Evolutionary conservation across 441 rosid genomes (phyloP).

Genomic region (Dalechampia spathulata): DNA sequence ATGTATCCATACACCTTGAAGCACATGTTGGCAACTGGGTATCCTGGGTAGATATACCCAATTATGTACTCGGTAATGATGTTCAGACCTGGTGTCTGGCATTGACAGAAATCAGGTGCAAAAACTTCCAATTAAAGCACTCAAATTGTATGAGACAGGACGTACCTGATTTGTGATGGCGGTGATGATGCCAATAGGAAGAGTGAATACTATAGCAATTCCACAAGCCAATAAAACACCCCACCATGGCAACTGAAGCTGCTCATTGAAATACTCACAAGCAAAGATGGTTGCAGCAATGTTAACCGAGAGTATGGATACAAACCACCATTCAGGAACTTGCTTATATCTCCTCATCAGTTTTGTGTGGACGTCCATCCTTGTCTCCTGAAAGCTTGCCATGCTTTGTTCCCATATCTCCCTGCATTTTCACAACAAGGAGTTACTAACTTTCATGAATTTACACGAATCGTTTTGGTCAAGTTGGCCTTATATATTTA

Average conservation of each 20-base stretch:
- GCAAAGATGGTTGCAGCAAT: slow-evolving; percentile 60
- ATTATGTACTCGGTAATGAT: slow-evolving; percentile 84
- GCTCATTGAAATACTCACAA: slow-evolving; percentile 76
- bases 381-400: slow-evolving; percentile 56
- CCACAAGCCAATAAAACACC: slow-evolving; percentile 80
- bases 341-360: slow-evolving; percentile 67
- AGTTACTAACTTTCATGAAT: neutral
- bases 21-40: slow-evolving; percentile 95
- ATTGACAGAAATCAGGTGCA: neutral
- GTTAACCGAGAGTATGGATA: slow-evolving; percentile 53
- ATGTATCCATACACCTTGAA: slow-evolving; percentile 94
- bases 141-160: no score
- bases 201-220: slow-evolving; percentile 76
- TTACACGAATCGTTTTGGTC: neutral
- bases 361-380: slow-evolving; percentile 63
- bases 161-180: slow-evolving; percentile 92
- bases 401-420: slow-evolving; percentile 89
- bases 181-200: slow-evolving; percentile 89
- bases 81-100: slow-evolving; percentile 84
- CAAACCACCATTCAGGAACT: slow-evolving; percentile 94
- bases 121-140: no score
- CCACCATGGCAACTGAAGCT: slow-evolving; percentile 98
- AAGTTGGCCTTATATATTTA: neutral
- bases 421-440: slow-evolving; percentile 23
- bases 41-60: slow-evolving; percentile 91